A percentile compares a stretch with the other conserved stretches of the same genome.
Evolutionary conservation across 2,329 filamentous ascomycete species (phyloP).

Genomic region (Atkinsonella texensis): DNA sequence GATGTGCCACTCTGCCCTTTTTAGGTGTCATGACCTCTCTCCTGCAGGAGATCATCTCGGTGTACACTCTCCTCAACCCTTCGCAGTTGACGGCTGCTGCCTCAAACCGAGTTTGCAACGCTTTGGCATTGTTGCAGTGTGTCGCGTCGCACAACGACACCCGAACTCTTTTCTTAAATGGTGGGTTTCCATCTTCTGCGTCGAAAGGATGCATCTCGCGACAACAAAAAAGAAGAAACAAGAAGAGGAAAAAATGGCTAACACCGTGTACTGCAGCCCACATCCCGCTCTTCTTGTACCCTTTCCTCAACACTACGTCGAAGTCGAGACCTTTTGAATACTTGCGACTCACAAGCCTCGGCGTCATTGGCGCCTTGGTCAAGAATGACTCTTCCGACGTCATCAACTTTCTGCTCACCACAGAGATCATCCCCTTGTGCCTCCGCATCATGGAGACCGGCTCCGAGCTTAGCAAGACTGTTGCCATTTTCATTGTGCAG

Average conservation of each 20-base stretch:
- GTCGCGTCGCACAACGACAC: slow-evolving; percentile 97
- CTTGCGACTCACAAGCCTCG: slow-evolving; percentile 84
- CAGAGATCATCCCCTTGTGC: slow-evolving; percentile 95
- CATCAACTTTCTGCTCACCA: slow-evolving; percentile 97
- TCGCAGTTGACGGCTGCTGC: slow-evolving; percentile 96
- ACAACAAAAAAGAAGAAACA: no score
- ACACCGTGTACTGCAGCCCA: slow-evolving; percentile 51
- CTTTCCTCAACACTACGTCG: slow-evolving; percentile 96
- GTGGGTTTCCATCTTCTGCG: slow-evolving; percentile 33
- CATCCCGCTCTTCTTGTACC: slow-evolving; percentile 94
- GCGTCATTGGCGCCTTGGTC: slow-evolving; percentile 91
- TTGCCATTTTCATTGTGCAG: slow-evolving; percentile 98
- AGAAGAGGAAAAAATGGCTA: not conserved
- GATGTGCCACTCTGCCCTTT: not conserved
- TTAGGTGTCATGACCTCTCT: slow-evolving; percentile 95
- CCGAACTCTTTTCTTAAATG: slow-evolving; percentile 81
- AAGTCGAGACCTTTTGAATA: slow-evolving; percentile 98
- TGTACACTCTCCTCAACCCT: slow-evolving; percentile 92
- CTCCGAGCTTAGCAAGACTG: slow-evolving; percentile 95
- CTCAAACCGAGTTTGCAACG: slow-evolving; percentile 94
- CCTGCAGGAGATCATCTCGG: slow-evolving; percentile 96
- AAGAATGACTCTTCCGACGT: slow-evolving; percentile 99
- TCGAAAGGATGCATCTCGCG: not conserved
- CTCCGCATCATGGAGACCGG: slow-evolving; percentile 99
- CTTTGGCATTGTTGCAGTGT: slow-evolving; percentile 87